Conservation (phyloP, 805 yeast genomes). For the Metschnikowia arizonensis region DNA sequence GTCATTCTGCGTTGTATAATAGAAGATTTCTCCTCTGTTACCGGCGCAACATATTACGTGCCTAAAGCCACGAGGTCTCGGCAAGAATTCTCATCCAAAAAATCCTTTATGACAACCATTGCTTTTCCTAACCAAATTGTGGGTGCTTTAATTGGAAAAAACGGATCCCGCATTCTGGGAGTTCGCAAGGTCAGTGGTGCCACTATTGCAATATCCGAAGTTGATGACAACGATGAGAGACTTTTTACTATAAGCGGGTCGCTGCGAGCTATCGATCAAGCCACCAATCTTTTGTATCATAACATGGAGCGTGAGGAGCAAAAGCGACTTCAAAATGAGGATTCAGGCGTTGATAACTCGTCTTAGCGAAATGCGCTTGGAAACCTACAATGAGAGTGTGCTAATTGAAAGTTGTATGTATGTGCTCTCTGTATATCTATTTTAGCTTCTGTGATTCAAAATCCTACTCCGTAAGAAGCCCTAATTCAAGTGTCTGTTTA, state of each 20-base stretch:
- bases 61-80: conserved; percentile 35
- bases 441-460: background rate
- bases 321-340: conserved; percentile 26
- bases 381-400: background rate
- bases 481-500: background rate
- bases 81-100: background rate
- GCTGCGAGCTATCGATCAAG: conserved; percentile 51
- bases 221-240: conserved; percentile 60
- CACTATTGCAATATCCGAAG: conserved; percentile 68
- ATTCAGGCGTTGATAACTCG: background rate
- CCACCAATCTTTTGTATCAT: conserved; percentile 53
- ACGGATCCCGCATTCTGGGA: conserved; percentile 82
- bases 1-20: conserved; percentile 66
- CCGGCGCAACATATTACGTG: conserved; percentile 60
- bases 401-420: background rate
- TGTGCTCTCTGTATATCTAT: background rate
- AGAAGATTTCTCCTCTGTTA: conserved; percentile 67
- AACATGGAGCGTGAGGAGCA: conserved; percentile 56
- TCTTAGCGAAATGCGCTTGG: background rate
- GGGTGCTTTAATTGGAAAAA: conserved; percentile 85
- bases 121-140: conserved; percentile 77
- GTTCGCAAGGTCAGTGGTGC: conserved; percentile 77
- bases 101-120: conserved; percentile 35
- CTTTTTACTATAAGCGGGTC: conserved; percentile 68
- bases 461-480: background rate